These are phyloP conservation scores for Aphanocladium album DNA, from an alignment of 2,329 filamentous ascomycete genomes.

Conservation along the genomic window DNA sequence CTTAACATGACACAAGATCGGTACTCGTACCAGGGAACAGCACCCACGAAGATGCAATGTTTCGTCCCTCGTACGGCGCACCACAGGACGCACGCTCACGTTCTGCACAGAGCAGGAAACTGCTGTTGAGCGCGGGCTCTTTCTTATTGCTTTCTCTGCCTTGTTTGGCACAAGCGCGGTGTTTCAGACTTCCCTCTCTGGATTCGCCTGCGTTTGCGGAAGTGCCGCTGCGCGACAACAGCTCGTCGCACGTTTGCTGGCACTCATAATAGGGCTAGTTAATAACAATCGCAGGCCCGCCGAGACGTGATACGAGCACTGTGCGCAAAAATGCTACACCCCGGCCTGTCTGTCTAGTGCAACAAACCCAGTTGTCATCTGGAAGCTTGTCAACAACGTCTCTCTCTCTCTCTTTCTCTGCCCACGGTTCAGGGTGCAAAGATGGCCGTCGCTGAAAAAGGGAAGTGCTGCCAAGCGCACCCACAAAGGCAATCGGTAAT, in stretches of 20 bases:
- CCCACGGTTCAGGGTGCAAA: too few relatives aligned
- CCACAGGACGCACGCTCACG: background rate
- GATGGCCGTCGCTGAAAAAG: too few relatives aligned
- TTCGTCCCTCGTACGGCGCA: conserved; percentile 1
- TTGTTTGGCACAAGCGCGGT: background rate
- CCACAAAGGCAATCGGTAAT: background rate
- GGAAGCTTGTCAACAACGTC: background rate
- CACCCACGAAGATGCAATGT: background rate
- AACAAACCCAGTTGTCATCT: background rate
- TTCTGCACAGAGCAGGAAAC: background rate
- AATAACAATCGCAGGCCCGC: background rate
- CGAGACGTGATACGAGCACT: background rate
- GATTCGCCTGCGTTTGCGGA: background rate
- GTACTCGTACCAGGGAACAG: background rate
- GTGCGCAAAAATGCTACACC: background rate
- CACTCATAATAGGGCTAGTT: background rate
- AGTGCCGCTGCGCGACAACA: background rate
- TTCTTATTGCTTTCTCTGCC: background rate
- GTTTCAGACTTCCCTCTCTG: background rate
- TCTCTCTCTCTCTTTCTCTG: too few relatives aligned
- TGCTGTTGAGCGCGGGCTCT: background rate
- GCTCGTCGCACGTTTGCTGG: background rate
- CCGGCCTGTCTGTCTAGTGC: background rate
- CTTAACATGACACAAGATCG: background rate
- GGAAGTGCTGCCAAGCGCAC: background rate